Percentiles rank a stretch among this genome's conserved stretches.
Conservation (phyloP, 2,329 filamentous ascomycete genomes). For the Trichoderma aggressivum region DNA sequence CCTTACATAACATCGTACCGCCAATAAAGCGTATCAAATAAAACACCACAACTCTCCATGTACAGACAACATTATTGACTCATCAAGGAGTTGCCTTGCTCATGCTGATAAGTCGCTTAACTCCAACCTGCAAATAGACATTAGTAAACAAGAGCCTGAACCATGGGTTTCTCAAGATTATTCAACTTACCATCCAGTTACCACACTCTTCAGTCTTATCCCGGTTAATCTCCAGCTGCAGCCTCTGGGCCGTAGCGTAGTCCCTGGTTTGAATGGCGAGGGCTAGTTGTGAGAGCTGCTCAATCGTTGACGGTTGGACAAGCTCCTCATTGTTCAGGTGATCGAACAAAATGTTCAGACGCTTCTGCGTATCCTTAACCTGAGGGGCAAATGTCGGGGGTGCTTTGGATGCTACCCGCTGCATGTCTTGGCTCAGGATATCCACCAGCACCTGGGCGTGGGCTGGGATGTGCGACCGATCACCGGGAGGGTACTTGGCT, state of each 20-base stretch:
- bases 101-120: slow-evolving; percentile 76
- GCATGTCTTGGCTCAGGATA: slow-evolving; percentile 78
- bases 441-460: slow-evolving; percentile 76
- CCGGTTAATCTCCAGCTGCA: slow-evolving; percentile 73
- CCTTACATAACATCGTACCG: slow-evolving; percentile 25
- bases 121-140: slow-evolving; percentile 55
- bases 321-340: slow-evolving; percentile 95
- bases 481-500: slow-evolving; percentile 73
- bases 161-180: neutral
- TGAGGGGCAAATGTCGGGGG: slow-evolving; percentile 83
- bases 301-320: slow-evolving; percentile 73
- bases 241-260: slow-evolving; percentile 61
- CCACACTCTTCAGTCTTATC: slow-evolving; percentile 78
- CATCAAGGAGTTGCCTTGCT: slow-evolving; percentile 66
- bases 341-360: slow-evolving; percentile 90
- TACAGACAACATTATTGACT: neutral
- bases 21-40: slow-evolving; percentile 19
- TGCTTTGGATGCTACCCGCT: slow-evolving; percentile 80
- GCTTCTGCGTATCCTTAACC: slow-evolving; percentile 90
- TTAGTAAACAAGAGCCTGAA: slow-evolving; percentile 36
- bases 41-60: slow-evolving; percentile 21
- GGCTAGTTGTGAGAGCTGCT: slow-evolving; percentile 62
- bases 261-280: slow-evolving; percentile 65
- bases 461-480: slow-evolving; percentile 82
- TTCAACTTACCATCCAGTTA: slow-evolving; percentile 74